Evolutionary conservation across 768 basidiomycete genomes (phyloP).

Genomic region (Leccinum incarnatum): DNA sequence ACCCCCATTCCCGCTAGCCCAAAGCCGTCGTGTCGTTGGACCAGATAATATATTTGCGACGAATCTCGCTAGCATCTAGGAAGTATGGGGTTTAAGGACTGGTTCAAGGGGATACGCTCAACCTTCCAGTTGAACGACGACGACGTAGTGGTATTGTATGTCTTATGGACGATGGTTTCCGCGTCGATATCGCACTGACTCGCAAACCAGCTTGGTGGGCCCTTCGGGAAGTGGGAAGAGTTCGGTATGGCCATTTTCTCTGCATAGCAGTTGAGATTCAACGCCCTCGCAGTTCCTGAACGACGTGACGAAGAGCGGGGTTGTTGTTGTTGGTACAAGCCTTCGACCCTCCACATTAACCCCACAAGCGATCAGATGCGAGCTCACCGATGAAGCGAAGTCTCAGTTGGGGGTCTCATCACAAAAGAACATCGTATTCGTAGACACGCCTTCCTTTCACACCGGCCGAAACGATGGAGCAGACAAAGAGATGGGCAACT

Average conservation of each 20-base stretch:
- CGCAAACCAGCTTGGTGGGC: slow-evolving; percentile 14
- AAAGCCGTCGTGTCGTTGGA: not conserved
- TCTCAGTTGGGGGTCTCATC: not conserved
- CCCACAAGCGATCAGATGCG: slow-evolving; percentile 14
- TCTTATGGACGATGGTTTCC: not conserved
- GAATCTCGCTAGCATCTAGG: not conserved
- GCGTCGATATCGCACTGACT: not conserved
- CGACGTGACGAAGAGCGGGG: not conserved
- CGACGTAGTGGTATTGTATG: slow-evolving; percentile 1
- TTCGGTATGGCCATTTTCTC: slow-evolving; percentile 6
- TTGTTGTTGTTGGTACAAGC: not conserved
- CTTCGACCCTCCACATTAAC: not conserved
- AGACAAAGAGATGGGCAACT: not conserved
- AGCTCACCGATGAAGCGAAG: not conserved
- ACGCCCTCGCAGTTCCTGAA: slow-evolving; percentile 8
- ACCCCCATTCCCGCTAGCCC: too few relatives aligned
- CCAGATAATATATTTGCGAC: not conserved
- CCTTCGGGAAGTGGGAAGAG: slow-evolving; percentile 23
- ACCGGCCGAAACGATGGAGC: not conserved
- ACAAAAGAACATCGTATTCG: slow-evolving; percentile 16
- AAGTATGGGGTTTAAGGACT: not conserved
- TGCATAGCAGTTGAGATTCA: not conserved
- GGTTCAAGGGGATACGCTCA: not conserved
- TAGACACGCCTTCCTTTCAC: slow-evolving; percentile 23
- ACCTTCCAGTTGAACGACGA: not conserved